phyloP scores from a whole-genome alignment of 2,329 filamentous ascomycete species.

The Hirsutella rhossiliensis region DNA sequence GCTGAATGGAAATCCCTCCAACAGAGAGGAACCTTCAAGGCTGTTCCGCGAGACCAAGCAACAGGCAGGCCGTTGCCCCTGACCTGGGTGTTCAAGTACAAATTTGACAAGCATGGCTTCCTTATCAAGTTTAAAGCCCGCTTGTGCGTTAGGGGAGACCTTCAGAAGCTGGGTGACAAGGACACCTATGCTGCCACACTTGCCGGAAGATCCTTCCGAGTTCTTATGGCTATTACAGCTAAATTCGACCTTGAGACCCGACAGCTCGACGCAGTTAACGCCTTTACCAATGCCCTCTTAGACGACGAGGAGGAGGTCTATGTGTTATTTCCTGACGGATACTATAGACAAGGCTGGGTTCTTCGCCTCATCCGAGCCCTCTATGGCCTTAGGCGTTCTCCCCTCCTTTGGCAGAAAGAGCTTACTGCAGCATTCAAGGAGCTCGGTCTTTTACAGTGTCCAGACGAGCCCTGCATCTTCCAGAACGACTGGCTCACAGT shows the following conservation, averaged over 20 bases:
- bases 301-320: conserved; percentile 2
- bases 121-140: conserved; percentile 1
- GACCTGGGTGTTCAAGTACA: not conserved
- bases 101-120: conserved; percentile 3
- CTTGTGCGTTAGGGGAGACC: too few species aligned
- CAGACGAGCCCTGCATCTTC: not conserved
- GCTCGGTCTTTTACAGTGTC: not conserved
- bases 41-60: not conserved
- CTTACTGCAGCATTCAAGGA: not conserved
- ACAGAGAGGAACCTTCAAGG: not conserved
- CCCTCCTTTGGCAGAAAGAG: not conserved
- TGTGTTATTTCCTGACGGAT: not conserved
- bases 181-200: conserved; percentile 3
- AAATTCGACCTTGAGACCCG: conserved; percentile 1
- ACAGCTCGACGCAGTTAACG: conserved; percentile 3
- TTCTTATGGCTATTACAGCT: conserved; percentile 2
- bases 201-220: conserved; percentile 1
- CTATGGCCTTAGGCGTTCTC: not conserved
- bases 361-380: not conserved
- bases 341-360: not conserved
- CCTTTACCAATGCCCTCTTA: conserved; percentile 2
- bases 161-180: too few species aligned
- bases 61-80: not conserved
- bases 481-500: not conserved
- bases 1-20: not conserved